A percentile compares a stretch with the other conserved stretches of the same genome.
Conservation (phyloP, 345 rosid species). For the Hevea brasiliensis region DNA sequence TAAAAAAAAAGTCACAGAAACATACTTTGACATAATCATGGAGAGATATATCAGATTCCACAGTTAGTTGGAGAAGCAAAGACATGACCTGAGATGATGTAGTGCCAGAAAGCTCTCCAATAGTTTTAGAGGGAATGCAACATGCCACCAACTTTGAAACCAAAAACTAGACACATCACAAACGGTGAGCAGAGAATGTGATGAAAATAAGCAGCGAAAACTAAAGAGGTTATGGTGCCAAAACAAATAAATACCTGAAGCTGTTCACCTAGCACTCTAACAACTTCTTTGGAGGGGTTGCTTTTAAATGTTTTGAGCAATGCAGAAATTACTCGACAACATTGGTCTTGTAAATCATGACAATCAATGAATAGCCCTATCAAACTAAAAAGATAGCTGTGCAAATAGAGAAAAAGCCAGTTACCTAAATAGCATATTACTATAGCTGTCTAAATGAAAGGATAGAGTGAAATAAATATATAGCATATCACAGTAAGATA, state of each 20-base stretch:
- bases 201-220: background rate
- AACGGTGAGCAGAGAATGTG: constrained; percentile 12
- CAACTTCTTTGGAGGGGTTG: constrained; percentile 60
- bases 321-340: constrained; percentile 66
- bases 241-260: constrained; percentile 62
- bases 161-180: constrained; percentile 59
- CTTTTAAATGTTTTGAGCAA: constrained; percentile 55
- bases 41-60: constrained; percentile 63
- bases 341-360: constrained; percentile 78
- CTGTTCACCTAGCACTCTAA: constrained; percentile 78
- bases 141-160: constrained; percentile 88
- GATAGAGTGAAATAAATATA: too few relatives aligned
- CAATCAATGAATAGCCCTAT: constrained; percentile 69
- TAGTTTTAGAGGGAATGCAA: constrained; percentile 55
- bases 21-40: constrained; percentile 76
- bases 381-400: constrained; percentile 88
- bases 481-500: background rate
- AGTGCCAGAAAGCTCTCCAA: constrained; percentile 42
- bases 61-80: constrained; percentile 63
- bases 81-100: constrained; percentile 54
- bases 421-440: constrained; percentile 11
- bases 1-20: constrained; percentile 13
- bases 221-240: constrained; percentile 5
- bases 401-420: constrained; percentile 23
- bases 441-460: too few relatives aligned